Evolutionary conservation across 2,329 filamentous ascomycete genomes (phyloP).

Genomic region (Aspergillus hortae): DNA sequence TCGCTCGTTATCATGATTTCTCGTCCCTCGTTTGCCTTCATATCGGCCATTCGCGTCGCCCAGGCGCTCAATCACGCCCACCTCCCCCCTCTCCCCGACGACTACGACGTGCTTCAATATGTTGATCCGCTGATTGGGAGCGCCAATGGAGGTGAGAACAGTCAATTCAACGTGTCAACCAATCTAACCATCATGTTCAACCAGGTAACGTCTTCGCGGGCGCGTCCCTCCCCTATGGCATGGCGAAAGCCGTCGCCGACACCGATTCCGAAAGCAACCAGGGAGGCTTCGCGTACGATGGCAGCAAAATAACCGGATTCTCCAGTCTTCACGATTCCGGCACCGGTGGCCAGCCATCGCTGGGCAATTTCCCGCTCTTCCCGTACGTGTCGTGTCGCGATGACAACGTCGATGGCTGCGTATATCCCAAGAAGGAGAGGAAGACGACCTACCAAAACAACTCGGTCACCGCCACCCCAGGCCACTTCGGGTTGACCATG

Average conservation of each 20-base stretch:
- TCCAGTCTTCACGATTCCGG: slow-evolving; percentile 50
- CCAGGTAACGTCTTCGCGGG: slow-evolving; percentile 56
- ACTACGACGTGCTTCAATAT: slow-evolving; percentile 43
- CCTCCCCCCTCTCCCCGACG: slow-evolving; percentile 10
- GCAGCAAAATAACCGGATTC: slow-evolving; percentile 51
- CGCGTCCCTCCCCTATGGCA: slow-evolving; percentile 52
- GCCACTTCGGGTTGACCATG: slow-evolving; percentile 62
- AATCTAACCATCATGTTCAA: background rate
- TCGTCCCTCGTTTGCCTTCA: slow-evolving; percentile 3
- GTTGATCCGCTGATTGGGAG: slow-evolving; percentile 54
- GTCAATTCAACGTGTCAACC: background rate
- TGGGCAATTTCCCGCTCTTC: slow-evolving; percentile 72
- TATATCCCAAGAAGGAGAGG: slow-evolving; percentile 55
- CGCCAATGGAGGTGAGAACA: slow-evolving; percentile 42
- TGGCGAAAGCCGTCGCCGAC: slow-evolving; percentile 57
- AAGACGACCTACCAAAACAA: slow-evolving; percentile 45
- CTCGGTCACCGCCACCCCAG: slow-evolving; percentile 58
- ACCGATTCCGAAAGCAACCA: slow-evolving; percentile 50
- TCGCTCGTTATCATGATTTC: slow-evolving; percentile 3
- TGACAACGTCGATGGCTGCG: slow-evolving; percentile 60
- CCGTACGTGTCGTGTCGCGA: slow-evolving; percentile 59
- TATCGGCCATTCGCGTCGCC: slow-evolving; percentile 8
- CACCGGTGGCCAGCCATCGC: slow-evolving; percentile 54
- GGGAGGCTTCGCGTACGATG: slow-evolving; percentile 54
- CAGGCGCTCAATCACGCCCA: slow-evolving; percentile 11